These are phyloP conservation scores for Lasiosphaeria hispida DNA, from an alignment of 495 filamentous ascomycete genomes.

Conservation along the genomic window DNA sequence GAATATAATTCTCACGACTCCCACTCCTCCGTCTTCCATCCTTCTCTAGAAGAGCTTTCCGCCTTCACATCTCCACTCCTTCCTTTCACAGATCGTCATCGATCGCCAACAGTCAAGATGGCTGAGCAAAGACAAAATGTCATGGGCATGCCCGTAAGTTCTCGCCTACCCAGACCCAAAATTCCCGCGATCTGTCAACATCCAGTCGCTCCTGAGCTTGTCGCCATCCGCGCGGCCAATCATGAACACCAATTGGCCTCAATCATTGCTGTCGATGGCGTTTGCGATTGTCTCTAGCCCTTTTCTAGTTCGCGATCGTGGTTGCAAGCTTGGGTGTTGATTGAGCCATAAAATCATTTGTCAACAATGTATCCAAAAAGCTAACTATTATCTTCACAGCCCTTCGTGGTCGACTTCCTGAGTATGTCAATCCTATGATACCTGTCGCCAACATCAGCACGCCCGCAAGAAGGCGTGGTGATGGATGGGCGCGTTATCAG, in stretches of 20 bases:
- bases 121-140: constrained; percentile 53
- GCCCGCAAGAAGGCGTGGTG: not conserved
- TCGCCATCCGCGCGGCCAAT: constrained; percentile 21
- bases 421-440: constrained; percentile 64
- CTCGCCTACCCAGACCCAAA: constrained; percentile 13
- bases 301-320: constrained; percentile 5
- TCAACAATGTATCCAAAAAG: not conserved
- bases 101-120: constrained; percentile 57
- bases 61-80: constrained; percentile 46
- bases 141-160: constrained; percentile 85
- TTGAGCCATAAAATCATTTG: not conserved
- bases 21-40: constrained; percentile 33
- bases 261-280: constrained; percentile 2
- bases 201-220: constrained; percentile 15
- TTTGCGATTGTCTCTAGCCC: constrained; percentile 8
- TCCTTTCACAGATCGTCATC: constrained; percentile 45
- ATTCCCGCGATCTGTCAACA: constrained; percentile 34
- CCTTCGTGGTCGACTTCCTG: constrained; percentile 92
- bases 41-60: constrained; percentile 35
- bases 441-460: too few species aligned
- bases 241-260: constrained; percentile 30
- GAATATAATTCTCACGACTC: constrained; percentile 46
- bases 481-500: constrained; percentile 27
- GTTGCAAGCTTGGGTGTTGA: constrained; percentile 6
- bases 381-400: constrained; percentile 36